A percentile compares a stretch with the other conserved stretches of the same genome.
phyloP scores from a whole-genome alignment of 768 basidiomycete species.

The Pholiota conissans region DNA sequence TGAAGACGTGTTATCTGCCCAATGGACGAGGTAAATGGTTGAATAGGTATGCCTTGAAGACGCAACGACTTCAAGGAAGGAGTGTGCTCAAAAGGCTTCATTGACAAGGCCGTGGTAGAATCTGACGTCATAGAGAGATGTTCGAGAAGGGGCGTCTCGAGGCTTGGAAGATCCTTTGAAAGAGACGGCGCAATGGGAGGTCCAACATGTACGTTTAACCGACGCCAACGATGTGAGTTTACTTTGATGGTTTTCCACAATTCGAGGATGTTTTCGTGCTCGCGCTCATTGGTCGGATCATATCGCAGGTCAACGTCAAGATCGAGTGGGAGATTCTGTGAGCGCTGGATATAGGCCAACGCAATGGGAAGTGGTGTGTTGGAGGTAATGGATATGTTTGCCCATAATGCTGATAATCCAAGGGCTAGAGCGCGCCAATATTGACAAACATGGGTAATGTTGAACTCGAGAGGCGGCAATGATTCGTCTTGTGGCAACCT shows the following conservation, averaged over 20 bases:
- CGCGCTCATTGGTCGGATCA: slow-evolving; percentile 6
- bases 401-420: slow-evolving; percentile 17
- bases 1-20: slow-evolving; percentile 18
- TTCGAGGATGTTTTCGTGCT: slow-evolving; percentile 9
- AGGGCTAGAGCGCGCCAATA: slow-evolving; percentile 20
- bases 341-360: slow-evolving; percentile 18
- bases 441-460: slow-evolving; percentile 19
- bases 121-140: slow-evolving; percentile 16
- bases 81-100: slow-evolving; percentile 13
- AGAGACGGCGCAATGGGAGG: slow-evolving; percentile 12
- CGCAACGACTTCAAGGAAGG: slow-evolving; percentile 19
- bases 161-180: slow-evolving; percentile 14
- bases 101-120: slow-evolving; percentile 11
- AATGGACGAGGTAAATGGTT: slow-evolving; percentile 16
- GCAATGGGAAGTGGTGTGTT: slow-evolving; percentile 15
- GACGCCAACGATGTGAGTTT: slow-evolving; percentile 17
- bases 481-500: background rate
- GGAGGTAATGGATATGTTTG: slow-evolving; percentile 10
- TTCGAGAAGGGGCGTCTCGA: slow-evolving; percentile 18
- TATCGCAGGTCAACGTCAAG: slow-evolving; percentile 21
- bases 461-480: slow-evolving; percentile 7
- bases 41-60: slow-evolving; percentile 17
- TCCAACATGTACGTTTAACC: slow-evolving; percentile 13
- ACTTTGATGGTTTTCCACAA: slow-evolving; percentile 17
- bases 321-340: slow-evolving; percentile 18